Percentiles rank a stretch among this genome's conserved stretches.
Conservation (phyloP, 768 basidiomycete genomes). For the Lentinus brumalis region DNA sequence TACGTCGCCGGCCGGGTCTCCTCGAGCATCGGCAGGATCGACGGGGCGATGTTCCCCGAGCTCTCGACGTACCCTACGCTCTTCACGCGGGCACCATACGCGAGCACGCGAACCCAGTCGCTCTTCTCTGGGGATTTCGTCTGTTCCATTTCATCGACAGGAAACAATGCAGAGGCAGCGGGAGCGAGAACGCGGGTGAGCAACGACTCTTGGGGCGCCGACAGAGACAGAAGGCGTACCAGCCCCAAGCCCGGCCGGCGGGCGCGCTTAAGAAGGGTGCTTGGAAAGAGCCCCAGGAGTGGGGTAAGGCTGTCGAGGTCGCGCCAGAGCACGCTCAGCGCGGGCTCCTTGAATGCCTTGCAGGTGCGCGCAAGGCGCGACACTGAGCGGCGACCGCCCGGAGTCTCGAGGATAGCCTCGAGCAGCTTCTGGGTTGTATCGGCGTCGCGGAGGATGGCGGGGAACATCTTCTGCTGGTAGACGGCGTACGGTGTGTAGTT, state of each 20-base stretch:
- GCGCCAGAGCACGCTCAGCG: slow-evolving; percentile 73
- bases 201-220: slow-evolving; percentile 12
- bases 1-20: slow-evolving; percentile 62
- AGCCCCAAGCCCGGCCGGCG: slow-evolving; percentile 76
- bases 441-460: slow-evolving; percentile 61
- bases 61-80: slow-evolving; percentile 72
- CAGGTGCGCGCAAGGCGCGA: slow-evolving; percentile 77
- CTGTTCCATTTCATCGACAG: slow-evolving; percentile 34
- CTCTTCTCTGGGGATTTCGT: slow-evolving; percentile 60
- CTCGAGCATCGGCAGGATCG: slow-evolving; percentile 68
- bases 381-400: slow-evolving; percentile 66
- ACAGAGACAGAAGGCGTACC: slow-evolving; percentile 46
- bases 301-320: slow-evolving; percentile 78
- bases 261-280: slow-evolving; percentile 64
- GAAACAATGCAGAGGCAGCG: background rate
- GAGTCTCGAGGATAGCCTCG: slow-evolving; percentile 54
- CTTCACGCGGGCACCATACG: slow-evolving; percentile 67
- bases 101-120: slow-evolving; percentile 69
- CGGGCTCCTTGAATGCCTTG: slow-evolving; percentile 70
- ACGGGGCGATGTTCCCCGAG: slow-evolving; percentile 60
- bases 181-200: slow-evolving; percentile 14
- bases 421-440: slow-evolving; percentile 56
- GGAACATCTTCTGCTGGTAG: slow-evolving; percentile 53
- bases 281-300: slow-evolving; percentile 71
- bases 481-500: slow-evolving; percentile 44